Conservation (phyloP, 345 rosid species). For the Brassica nigra region DNA sequence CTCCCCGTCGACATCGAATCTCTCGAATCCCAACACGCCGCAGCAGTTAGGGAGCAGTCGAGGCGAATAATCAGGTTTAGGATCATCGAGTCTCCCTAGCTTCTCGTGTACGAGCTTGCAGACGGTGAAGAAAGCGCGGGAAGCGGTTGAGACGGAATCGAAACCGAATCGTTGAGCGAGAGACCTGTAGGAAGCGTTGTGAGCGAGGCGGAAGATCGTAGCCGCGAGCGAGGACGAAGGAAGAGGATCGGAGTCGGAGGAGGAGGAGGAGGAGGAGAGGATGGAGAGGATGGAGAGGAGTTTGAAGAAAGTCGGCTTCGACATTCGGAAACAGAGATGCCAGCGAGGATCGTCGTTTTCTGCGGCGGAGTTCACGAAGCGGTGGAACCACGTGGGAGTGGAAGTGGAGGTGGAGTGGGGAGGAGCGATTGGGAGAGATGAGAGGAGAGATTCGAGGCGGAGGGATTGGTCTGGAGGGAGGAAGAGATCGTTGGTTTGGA, state of each 20-base stretch:
- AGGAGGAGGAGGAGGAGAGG: slow-evolving; percentile 49
- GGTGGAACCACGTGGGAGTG: slow-evolving; percentile 46
- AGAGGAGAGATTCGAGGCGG: slow-evolving; percentile 38
- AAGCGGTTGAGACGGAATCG: slow-evolving; percentile 52
- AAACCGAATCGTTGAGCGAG: slow-evolving; percentile 52
- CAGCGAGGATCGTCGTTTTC: slow-evolving; percentile 57
- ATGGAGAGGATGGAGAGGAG: slow-evolving; percentile 56
- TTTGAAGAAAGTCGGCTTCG: slow-evolving; percentile 47
- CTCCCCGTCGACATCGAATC: slow-evolving; percentile 54
- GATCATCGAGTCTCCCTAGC: slow-evolving; percentile 47
- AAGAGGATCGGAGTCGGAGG: slow-evolving; percentile 23
- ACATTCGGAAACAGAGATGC: slow-evolving; percentile 62
- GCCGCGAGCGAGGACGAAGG: slow-evolving; percentile 57
- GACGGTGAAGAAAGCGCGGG: slow-evolving; percentile 62
- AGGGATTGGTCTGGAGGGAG: slow-evolving; percentile 38
- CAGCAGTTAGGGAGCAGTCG: slow-evolving; percentile 70
- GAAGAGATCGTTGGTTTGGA: slow-evolving; percentile 51
- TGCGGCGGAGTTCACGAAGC: slow-evolving; percentile 45
- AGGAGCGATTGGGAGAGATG: slow-evolving; percentile 45
- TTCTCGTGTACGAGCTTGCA: slow-evolving; percentile 58
- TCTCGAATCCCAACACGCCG: slow-evolving; percentile 67
- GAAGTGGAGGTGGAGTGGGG: slow-evolving; percentile 20
- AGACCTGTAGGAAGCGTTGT: slow-evolving; percentile 58
- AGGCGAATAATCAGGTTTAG: slow-evolving; percentile 58
- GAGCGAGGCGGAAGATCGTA: slow-evolving; percentile 75